phyloP scores from a whole-genome alignment of 768 basidiomycete species.

The Polyporus arcularius region DNA sequence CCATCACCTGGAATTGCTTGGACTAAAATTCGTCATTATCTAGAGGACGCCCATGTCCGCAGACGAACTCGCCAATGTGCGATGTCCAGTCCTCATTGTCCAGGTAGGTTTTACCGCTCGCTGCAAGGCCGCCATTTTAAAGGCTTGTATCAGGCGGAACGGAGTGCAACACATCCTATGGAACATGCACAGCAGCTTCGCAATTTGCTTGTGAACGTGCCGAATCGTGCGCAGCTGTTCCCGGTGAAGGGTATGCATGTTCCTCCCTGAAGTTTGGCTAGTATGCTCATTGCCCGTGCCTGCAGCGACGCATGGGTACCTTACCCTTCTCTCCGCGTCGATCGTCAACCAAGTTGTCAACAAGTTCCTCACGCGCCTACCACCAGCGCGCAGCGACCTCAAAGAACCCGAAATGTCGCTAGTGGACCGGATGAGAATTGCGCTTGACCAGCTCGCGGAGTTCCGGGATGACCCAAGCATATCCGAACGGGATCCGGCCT shows the following conservation, averaged over 20 bases:
- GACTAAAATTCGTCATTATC: background rate
- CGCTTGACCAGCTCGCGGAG: constrained; percentile 54
- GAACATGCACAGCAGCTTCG: constrained; percentile 58
- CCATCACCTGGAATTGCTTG: background rate
- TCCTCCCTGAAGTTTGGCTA: background rate
- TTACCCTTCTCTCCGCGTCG: constrained; percentile 58
- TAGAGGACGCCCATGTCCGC: constrained; percentile 58
- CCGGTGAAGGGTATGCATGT: constrained; percentile 56
- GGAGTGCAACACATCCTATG: constrained; percentile 52
- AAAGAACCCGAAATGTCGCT: constrained; percentile 35
- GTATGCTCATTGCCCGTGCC: background rate
- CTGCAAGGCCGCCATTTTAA: background rate
- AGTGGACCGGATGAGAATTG: constrained; percentile 53
- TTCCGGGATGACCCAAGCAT: constrained; percentile 49
- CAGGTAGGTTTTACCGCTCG: constrained; percentile 46
- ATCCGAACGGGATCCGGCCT: constrained; percentile 53
- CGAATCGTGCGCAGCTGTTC: constrained; percentile 52
- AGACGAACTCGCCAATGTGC: constrained; percentile 52
- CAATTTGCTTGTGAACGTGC: constrained; percentile 49
- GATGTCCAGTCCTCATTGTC: constrained; percentile 65
- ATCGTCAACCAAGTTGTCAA: constrained; percentile 63
- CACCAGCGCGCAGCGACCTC: constrained; percentile 52
- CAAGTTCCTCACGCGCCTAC: constrained; percentile 61
- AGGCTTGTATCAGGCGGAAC: constrained; percentile 51
- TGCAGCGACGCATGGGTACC: constrained; percentile 41